Conservation (phyloP, 306 rosid species). For the Dicorynia guianensis region DNA sequence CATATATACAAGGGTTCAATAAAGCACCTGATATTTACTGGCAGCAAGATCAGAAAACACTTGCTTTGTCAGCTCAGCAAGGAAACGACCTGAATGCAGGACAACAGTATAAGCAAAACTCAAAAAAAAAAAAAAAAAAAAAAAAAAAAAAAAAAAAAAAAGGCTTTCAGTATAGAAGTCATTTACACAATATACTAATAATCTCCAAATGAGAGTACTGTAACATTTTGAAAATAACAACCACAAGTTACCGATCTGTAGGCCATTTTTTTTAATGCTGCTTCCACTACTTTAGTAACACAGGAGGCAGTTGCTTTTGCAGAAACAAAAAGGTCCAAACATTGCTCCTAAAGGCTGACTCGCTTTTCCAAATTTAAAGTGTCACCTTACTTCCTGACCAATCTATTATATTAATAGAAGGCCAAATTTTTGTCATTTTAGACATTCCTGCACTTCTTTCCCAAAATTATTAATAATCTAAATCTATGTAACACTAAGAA, state of each 20-base stretch:
- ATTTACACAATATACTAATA: neutral
- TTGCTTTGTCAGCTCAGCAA: conserved; percentile 85
- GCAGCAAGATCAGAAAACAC: conserved; percentile 92
- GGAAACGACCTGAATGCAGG: conserved; percentile 78
- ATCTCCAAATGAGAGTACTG: conserved; percentile 4
- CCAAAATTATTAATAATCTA: neutral
- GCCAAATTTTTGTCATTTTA: neutral
- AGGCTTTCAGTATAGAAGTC: conserved; percentile 16
- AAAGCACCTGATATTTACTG: conserved; percentile 93
- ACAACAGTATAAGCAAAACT: conserved; percentile 22
- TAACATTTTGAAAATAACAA: conserved; percentile 5
- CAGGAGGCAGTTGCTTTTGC: neutral
- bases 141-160: conserved; percentile 35
- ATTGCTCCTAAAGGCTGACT: neutral
- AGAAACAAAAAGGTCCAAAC: neutral
- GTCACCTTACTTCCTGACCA: neutral
- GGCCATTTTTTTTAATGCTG: conserved; percentile 14
- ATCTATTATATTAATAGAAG: neutral
- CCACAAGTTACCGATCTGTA: neutral
- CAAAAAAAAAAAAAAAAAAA: conserved; percentile 31
- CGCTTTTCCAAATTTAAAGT: neutral
- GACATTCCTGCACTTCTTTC: neutral
- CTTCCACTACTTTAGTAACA: conserved; percentile 27
- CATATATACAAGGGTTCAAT: conserved; percentile 26
- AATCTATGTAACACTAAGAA: neutral